These are phyloP conservation scores for Phyllosticta citriasiana DNA, from an alignment of 2,329 filamentous ascomycete genomes.

Conservation along the genomic window DNA sequence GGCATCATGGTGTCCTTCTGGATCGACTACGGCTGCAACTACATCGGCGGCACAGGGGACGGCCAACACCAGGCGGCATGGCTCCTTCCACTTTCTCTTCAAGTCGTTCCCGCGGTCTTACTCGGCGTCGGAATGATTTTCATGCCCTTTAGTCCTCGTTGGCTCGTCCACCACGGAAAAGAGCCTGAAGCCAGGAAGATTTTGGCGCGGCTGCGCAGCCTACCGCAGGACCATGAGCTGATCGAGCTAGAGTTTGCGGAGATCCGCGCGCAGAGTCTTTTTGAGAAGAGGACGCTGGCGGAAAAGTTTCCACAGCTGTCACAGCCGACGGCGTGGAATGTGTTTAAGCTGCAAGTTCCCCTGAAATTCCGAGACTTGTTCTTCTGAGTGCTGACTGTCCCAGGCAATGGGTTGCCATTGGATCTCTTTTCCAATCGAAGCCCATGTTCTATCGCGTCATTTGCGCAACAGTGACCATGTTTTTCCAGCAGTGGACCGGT, in stretches of 20 bases:
- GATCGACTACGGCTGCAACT: slow-evolving; percentile 47
- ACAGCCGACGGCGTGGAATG: slow-evolving; percentile 51
- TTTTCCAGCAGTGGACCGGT: slow-evolving; percentile 40
- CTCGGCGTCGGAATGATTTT: slow-evolving; percentile 63
- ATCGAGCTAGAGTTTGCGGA: slow-evolving; percentile 71
- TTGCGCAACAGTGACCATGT: slow-evolving; percentile 45
- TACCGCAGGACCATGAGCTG: slow-evolving; percentile 54
- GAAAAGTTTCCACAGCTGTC: slow-evolving; percentile 58
- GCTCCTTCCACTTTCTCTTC: slow-evolving; percentile 62
- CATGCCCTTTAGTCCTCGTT: slow-evolving; percentile 71
- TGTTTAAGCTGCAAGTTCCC: slow-evolving; percentile 23
- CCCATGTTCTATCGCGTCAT: slow-evolving; percentile 58
- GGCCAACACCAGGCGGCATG: slow-evolving; percentile 59
- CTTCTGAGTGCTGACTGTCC: slow-evolving; percentile 17
- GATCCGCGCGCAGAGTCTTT: slow-evolving; percentile 68
- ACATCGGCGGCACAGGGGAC: slow-evolving; percentile 44
- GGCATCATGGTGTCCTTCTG: slow-evolving; percentile 45
- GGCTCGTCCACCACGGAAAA: slow-evolving; percentile 60
- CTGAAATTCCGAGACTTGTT: background rate
- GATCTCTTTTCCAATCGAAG: slow-evolving; percentile 52
- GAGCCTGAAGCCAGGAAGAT: slow-evolving; percentile 57
- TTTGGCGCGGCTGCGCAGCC: slow-evolving; percentile 53
- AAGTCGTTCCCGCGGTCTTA: slow-evolving; percentile 56
- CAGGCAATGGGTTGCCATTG: slow-evolving; percentile 59
- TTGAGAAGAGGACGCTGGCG: slow-evolving; percentile 61